Evolutionary conservation across 164 flowering plant species (phyloP).

Genomic region (Paratinospora sagittata): DNA sequence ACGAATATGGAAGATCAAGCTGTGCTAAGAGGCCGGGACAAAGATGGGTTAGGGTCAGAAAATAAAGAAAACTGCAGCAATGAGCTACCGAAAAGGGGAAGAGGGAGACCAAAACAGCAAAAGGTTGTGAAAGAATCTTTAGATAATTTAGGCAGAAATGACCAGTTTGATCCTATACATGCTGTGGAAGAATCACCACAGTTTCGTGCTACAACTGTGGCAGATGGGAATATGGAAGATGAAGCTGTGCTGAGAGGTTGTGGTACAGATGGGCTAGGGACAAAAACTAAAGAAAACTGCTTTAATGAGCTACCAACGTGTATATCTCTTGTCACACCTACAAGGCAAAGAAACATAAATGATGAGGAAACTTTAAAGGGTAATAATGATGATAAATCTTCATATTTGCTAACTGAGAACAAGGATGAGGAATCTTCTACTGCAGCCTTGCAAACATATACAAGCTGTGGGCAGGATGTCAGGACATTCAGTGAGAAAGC

Average conservation of each 20-base stretch:
- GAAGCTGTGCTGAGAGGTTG: background rate
- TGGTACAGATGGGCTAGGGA: slow-evolving; percentile 9
- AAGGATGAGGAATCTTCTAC: slow-evolving; percentile 13
- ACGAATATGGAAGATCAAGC: slow-evolving; percentile 11
- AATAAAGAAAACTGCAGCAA: slow-evolving; percentile 8
- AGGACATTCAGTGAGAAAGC: slow-evolving; percentile 3
- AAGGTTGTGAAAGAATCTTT: slow-evolving; percentile 8
- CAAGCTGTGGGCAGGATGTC: slow-evolving; percentile 14
- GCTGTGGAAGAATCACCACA: slow-evolving; percentile 27
- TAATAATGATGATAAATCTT: slow-evolving; percentile 10
- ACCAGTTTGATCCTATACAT: slow-evolving; percentile 20
- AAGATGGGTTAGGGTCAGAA: slow-evolving; percentile 9
- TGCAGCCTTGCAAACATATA: slow-evolving; percentile 8
- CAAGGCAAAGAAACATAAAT: slow-evolving; percentile 17
- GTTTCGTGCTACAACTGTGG: slow-evolving; percentile 14
- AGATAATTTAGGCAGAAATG: slow-evolving; percentile 13
- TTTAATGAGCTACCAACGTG: slow-evolving; percentile 8
- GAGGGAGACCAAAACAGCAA: background rate
- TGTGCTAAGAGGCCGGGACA: background rate
- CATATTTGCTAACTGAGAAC: slow-evolving; percentile 1
- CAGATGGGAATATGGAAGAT: slow-evolving; percentile 14
- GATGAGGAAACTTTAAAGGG: background rate
- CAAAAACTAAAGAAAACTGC: slow-evolving; percentile 11
- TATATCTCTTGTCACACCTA: slow-evolving; percentile 14
- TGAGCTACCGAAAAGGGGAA: background rate